Percentiles rank a stretch among this genome's conserved stretches.
phyloP scores from a whole-genome alignment of 176 grass and related monocot genomes.

The Triticum monococcum region DNA sequence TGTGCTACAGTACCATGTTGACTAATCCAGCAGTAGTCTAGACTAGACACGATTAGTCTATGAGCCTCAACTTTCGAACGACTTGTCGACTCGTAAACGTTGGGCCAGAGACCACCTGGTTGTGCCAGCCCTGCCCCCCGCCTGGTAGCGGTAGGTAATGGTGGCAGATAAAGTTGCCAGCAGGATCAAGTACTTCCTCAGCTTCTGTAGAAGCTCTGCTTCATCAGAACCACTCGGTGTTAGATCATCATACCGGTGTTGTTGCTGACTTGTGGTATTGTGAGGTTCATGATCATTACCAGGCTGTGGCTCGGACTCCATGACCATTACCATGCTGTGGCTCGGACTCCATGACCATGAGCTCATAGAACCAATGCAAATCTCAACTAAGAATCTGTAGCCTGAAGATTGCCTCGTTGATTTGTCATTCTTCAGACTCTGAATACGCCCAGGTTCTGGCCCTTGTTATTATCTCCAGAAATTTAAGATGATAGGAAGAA shows the following conservation, averaged over 20 bases:
- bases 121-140: constrained; percentile 28
- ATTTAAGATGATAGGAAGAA: not conserved
- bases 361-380: constrained; percentile 3
- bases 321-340: not conserved
- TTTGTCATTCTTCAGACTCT: not conserved
- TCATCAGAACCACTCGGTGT: not conserved
- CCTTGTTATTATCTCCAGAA: constrained; percentile 5
- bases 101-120: constrained; percentile 41
- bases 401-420: not conserved
- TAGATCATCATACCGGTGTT: not conserved
- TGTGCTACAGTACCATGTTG: too few species aligned
- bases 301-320: not conserved
- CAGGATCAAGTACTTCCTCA: constrained; percentile 49
- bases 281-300: not conserved
- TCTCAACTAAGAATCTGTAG: not conserved
- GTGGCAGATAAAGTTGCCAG: constrained; percentile 41
- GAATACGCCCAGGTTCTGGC: not conserved
- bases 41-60: too few species aligned
- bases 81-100: too few species aligned
- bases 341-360: constrained; percentile 19
- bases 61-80: too few species aligned
- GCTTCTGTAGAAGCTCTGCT: constrained; percentile 42
- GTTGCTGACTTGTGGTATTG: not conserved
- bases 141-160: constrained; percentile 14
- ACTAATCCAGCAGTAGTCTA: too few species aligned